phyloP scores from a whole-genome alignment of 371 early-diverging fungal genomes.

The Actinomortierella ambigua region DNA sequence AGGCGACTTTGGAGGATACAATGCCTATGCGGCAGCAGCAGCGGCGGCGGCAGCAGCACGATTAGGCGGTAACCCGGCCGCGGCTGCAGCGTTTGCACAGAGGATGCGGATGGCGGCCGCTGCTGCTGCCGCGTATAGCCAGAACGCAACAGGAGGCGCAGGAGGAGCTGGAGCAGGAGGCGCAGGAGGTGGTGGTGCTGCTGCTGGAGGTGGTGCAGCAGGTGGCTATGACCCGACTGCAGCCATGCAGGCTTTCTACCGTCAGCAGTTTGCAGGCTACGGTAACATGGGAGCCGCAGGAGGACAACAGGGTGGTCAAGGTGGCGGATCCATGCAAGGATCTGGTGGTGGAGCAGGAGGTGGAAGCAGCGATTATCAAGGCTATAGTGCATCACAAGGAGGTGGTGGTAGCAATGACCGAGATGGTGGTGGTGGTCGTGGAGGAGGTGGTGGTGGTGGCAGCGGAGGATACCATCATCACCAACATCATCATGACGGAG shows the following conservation, averaged over 20 bases:
- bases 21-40: conserved; percentile 27
- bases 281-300: conserved; percentile 9
- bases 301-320: conserved; percentile 1
- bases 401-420: conserved; percentile 29
- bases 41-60: conserved; percentile 46
- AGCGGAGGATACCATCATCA: conserved; percentile 16
- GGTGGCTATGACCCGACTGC: conserved; percentile 31
- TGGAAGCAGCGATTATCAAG: conserved; percentile 7
- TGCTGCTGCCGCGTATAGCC: conserved; percentile 15
- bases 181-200: conserved; percentile 12
- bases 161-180: conserved; percentile 16
- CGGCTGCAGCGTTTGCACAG: conserved; percentile 47
- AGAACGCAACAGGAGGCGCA: conserved; percentile 15
- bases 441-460: conserved; percentile 38
- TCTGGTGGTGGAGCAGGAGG: too few relatives aligned
- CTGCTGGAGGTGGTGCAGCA: conserved; percentile 3
- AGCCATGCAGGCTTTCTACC: conserved; percentile 24
- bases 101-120: conserved; percentile 37
- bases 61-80: conserved; percentile 49
- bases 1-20: conserved; percentile 24
- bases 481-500: conserved; percentile 8
- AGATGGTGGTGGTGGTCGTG: conserved; percentile 35
- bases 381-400: conserved; percentile 14
- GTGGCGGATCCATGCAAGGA: conserved; percentile 4
- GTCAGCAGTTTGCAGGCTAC: conserved; percentile 26